A percentile compares a stretch with the other conserved stretches of the same genome.
phyloP scores from a whole-genome alignment of 495 filamentous ascomycete genomes.

The Chaetomium tenue region DNA sequence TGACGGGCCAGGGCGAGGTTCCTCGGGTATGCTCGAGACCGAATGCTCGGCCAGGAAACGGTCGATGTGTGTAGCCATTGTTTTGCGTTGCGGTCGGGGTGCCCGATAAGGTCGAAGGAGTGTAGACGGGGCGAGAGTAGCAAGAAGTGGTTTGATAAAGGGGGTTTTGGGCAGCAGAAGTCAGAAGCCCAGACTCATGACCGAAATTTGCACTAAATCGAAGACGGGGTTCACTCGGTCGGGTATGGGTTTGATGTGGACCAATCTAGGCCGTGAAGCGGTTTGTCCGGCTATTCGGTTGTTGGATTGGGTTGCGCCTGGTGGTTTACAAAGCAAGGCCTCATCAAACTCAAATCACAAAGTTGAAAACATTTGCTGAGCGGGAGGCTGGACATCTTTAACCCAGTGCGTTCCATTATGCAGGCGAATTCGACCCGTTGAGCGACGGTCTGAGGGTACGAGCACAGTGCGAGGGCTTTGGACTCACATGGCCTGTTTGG shows the following conservation, averaged over 20 bases:
- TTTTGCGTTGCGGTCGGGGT: neutral
- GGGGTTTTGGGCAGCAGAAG: neutral
- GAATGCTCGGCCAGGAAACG: conserved; percentile 32
- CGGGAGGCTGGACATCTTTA: conserved; percentile 32
- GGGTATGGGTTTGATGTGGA: conserved; percentile 1
- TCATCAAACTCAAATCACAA: neutral
- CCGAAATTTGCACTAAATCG: conserved; percentile 10
- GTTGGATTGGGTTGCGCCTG: neutral
- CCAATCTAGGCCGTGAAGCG: neutral
- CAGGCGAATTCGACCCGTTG: conserved; percentile 1
- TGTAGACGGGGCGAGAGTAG: neutral
- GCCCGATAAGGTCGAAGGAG: neutral
- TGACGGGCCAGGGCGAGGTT: conserved; percentile 37
- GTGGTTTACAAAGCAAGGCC: neutral
- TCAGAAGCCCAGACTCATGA: conserved; percentile 21
- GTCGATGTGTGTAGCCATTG: conserved; percentile 35
- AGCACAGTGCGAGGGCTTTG: conserved; percentile 10
- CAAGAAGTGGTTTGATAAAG: neutral
- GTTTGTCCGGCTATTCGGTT: conserved; percentile 2
- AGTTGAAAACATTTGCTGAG: conserved; percentile 9
- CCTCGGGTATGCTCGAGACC: conserved; percentile 39
- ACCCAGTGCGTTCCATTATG: conserved; percentile 26
- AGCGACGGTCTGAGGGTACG: neutral
- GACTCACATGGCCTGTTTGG: neutral
- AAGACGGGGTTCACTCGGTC: conserved; percentile 6